Base-by-base conservation (phyloP, 192 early-diverging fungal species). In the Coemansia sp. region DNA sequence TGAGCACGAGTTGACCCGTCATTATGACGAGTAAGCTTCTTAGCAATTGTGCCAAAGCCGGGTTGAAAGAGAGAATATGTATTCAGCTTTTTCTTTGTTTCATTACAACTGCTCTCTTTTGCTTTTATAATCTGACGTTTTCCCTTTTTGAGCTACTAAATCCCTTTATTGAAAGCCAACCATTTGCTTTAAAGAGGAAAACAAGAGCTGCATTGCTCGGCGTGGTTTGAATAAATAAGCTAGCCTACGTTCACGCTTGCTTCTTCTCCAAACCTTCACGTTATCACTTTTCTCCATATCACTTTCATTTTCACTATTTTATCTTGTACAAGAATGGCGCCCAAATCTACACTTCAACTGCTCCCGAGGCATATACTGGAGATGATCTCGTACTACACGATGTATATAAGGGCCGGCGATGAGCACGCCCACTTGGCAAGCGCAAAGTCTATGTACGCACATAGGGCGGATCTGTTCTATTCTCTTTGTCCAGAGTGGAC, bases 401-500 rank as follows among this genome's bases (percentile, higher is more conserved):
- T 49, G 46, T 49, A 49, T 24, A 1, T 49, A 49, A 49, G 27
- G 24, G 8, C 46, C 2, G 46, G 46, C 22, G 46, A 49, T 7
- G 46, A 49, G 46, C 8, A 49, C 20, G 6, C 46, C 7, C 24
- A 27, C 14, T 25, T 49, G 24, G 8, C 46, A 24, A 27, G 46
- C 46, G 22, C 15, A 27, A 7, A 25, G 27, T 24, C 46, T 3
- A 11, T 22, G 20, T 49, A 49, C 8, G 46, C 46, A 49, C 7
- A 49, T 49, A 20, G 46, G 3, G 17, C 46, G 14, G 46, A 49
- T 27, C 46, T 49, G 22, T 49, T 49, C 27, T 22, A 49, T 49
- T 27, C 46, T 49, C 46, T 49, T 24, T 49, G 46, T 2, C 46
- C 46, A 49, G 46, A 49, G 46, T 49, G 46, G 46, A 49, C 22